These are phyloP conservation scores for Kurtzmaniella natalensis DNA, from an alignment of 1,139 yeast genomes.

Conservation along the genomic window DNA sequence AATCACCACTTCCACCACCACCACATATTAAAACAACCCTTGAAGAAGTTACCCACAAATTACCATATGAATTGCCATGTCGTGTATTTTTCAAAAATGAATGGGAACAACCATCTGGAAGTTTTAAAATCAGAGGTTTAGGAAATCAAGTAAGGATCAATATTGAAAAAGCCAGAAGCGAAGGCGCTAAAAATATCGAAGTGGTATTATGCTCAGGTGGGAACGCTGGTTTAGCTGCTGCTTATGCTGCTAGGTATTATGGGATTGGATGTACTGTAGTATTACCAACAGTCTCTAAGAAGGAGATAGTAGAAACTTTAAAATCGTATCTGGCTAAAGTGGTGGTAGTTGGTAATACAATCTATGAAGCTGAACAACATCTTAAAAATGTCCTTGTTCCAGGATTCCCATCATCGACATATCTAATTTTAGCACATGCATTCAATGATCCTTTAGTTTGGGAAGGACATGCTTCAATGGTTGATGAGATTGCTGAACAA, in stretches of 20 bases:
- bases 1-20: slow-evolving; percentile 16
- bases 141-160: slow-evolving; percentile 41
- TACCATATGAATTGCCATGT: slow-evolving; percentile 36
- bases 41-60: slow-evolving; percentile 28
- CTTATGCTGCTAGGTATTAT: slow-evolving; percentile 48
- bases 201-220: slow-evolving; percentile 72
- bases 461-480: slow-evolving; percentile 62
- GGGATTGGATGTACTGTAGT: slow-evolving; percentile 59
- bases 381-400: slow-evolving; percentile 23
- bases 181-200: slow-evolving; percentile 25
- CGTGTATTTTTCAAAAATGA: slow-evolving; percentile 58
- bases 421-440: slow-evolving; percentile 62
- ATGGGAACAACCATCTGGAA: slow-evolving; percentile 65
- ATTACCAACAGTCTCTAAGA: slow-evolving; percentile 48
- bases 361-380: slow-evolving; percentile 64
- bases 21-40: slow-evolving; percentile 38
- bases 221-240: slow-evolving; percentile 77
- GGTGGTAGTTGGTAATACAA: slow-evolving; percentile 49
- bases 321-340: slow-evolving; percentile 52
- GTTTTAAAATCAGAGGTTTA: slow-evolving; percentile 67
- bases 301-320: slow-evolving; percentile 23
- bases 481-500: slow-evolving; percentile 53
- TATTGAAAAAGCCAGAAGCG: slow-evolving; percentile 16
- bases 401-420: slow-evolving; percentile 12
- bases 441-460: slow-evolving; percentile 60